phyloP scores from a whole-genome alignment of 2,329 filamentous ascomycete species.

The Ophiostoma sp. region DNA sequence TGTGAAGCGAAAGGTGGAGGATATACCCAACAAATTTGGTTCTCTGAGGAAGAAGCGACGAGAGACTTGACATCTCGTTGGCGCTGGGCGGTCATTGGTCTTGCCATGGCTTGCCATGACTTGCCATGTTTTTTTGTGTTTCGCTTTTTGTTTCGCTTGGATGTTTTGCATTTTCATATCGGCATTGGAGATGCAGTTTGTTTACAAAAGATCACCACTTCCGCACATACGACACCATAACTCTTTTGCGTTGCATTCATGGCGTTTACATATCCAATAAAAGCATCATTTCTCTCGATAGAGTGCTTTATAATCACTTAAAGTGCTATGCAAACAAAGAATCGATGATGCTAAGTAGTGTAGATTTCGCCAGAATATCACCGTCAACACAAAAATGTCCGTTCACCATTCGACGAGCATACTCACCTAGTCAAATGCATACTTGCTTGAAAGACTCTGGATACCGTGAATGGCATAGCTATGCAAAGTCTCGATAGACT shows the following conservation, averaged over 20 bases:
- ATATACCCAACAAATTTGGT: neutral
- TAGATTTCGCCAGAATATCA: too few species aligned
- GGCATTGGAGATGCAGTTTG: neutral
- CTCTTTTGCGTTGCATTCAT: neutral
- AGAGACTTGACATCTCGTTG: neutral
- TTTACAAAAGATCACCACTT: neutral
- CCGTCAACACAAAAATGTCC: too few species aligned
- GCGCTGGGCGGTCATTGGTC: neutral
- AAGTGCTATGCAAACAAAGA: too few species aligned
- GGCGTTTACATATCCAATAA: slow-evolving; percentile 12
- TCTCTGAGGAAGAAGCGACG: neutral
- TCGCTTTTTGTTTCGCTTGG: neutral
- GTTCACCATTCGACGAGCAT: too few species aligned
- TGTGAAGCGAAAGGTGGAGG: neutral
- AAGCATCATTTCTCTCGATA: neutral
- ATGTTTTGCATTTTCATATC: neutral
- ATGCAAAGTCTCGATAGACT: too few species aligned
- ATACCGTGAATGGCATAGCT: too few species aligned
- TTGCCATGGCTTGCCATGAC: neutral
- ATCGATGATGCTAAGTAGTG: too few species aligned
- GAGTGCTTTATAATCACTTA: neutral
- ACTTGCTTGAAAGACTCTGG: too few species aligned
- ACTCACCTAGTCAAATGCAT: too few species aligned
- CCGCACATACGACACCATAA: neutral
- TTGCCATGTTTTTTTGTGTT: neutral